Conservation (phyloP, 1,284 basidiomycete genomes). For the Sphaerobolus stellatus region DNA sequence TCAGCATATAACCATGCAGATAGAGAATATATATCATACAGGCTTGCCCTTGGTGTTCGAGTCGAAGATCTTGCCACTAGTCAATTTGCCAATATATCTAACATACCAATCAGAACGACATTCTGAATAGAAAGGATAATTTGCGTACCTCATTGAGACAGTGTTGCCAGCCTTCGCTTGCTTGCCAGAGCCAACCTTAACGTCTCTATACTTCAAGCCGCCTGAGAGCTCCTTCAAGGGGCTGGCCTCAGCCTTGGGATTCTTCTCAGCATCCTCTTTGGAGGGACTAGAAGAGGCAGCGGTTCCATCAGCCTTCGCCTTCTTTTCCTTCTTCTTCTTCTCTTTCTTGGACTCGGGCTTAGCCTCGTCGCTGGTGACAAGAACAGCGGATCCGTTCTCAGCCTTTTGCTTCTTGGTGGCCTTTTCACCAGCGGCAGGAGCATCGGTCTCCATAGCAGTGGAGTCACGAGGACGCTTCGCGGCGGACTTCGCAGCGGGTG, state of each 20-base stretch:
- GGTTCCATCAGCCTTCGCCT: conserved; percentile 35
- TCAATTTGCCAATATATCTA: conserved; percentile 82
- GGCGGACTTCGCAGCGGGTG: conserved; percentile 27
- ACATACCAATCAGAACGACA: not conserved
- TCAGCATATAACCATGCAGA: not conserved
- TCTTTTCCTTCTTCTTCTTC: conserved; percentile 40
- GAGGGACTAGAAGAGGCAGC: conserved; percentile 18
- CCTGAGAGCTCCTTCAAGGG: conserved; percentile 54
- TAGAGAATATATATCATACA: conserved; percentile 39
- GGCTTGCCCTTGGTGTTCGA: conserved; percentile 86
- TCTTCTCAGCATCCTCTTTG: conserved; percentile 25
- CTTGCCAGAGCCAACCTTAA: conserved; percentile 78
- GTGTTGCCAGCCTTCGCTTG: conserved; percentile 84
- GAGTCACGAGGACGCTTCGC: conserved; percentile 65
- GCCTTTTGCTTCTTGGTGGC: conserved; percentile 78
- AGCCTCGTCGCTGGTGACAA: conserved; percentile 34
- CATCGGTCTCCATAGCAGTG: conserved; percentile 45
- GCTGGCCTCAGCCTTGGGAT: conserved; percentile 32
- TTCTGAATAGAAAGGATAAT: not conserved
- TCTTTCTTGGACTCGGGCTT: conserved; percentile 37
- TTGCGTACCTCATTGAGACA: conserved; percentile 70
- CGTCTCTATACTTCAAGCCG: conserved; percentile 79
- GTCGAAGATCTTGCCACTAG: conserved; percentile 87
- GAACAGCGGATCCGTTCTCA: conserved; percentile 56
- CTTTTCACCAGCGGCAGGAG: conserved; percentile 51